Conservation (phyloP, 2,329 filamentous ascomycete genomes). For the Monilinia aucupariae region DNA sequence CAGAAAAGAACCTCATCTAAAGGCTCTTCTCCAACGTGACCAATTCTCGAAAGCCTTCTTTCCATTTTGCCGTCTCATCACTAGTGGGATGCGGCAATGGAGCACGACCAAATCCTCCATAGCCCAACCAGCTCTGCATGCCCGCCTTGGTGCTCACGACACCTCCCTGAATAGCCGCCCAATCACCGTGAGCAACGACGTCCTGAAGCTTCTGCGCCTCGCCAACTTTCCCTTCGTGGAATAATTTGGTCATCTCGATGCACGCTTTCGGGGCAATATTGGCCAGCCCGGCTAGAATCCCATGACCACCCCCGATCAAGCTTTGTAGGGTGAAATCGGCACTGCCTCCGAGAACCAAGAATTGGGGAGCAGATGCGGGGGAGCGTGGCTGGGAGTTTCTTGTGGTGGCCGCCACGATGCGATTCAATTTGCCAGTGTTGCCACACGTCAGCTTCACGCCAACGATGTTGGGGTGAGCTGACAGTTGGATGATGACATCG, state of each 20-base stretch:
- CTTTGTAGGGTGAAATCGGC: slow-evolving; percentile 71
- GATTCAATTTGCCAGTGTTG: slow-evolving; percentile 60
- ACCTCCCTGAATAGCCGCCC: slow-evolving; percentile 63
- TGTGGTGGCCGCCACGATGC: slow-evolving; percentile 50
- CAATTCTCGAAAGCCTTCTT: slow-evolving; percentile 51
- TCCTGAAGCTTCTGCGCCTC: slow-evolving; percentile 60
- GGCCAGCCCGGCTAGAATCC: slow-evolving; percentile 65
- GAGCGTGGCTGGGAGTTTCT: slow-evolving; percentile 46
- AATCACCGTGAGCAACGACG: slow-evolving; percentile 61
- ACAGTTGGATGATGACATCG: slow-evolving; percentile 75
- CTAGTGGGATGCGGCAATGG: slow-evolving; percentile 47
- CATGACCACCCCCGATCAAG: slow-evolving; percentile 62
- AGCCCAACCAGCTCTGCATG: slow-evolving; percentile 56
- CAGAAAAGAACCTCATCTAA: slow-evolving; percentile 7
- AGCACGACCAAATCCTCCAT: slow-evolving; percentile 50
- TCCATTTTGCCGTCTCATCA: slow-evolving; percentile 47
- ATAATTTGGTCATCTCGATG: slow-evolving; percentile 55
- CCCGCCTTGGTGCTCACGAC: slow-evolving; percentile 65
- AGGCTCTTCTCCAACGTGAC: slow-evolving; percentile 41
- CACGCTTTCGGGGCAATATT: slow-evolving; percentile 65
- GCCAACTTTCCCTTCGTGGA: slow-evolving; percentile 50
- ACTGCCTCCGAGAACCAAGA: slow-evolving; percentile 67
- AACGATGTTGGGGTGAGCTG: slow-evolving; percentile 75
- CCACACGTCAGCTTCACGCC: slow-evolving; percentile 91
- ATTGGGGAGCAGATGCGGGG: slow-evolving; percentile 38